phyloP scores from a whole-genome alignment of 345 rosid species.

The Linum usitatissimum region DNA sequence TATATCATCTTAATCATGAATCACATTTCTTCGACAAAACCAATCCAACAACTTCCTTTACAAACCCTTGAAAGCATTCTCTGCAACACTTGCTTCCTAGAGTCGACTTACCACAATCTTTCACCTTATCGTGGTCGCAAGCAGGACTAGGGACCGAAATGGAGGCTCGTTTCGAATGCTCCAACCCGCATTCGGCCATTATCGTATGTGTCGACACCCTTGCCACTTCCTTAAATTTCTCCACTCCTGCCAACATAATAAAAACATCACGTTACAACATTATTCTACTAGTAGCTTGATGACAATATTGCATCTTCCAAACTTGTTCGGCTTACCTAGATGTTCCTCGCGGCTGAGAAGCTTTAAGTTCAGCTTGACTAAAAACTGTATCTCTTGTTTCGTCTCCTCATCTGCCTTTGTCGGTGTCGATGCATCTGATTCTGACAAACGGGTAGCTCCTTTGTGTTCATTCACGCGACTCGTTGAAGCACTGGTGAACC shows the following conservation, averaged over 20 bases:
- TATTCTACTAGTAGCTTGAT: no score
- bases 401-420: slow-evolving; percentile 16
- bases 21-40: slow-evolving; percentile 17
- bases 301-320: no score
- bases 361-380: slow-evolving; percentile 54
- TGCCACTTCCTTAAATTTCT: slow-evolving; percentile 39
- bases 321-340: slow-evolving; percentile 27
- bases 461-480: slow-evolving; percentile 3
- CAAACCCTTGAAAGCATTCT: slow-evolving; percentile 36
- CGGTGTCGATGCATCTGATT: slow-evolving; percentile 11
- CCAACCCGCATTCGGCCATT: slow-evolving; percentile 40
- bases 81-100: slow-evolving; percentile 36
- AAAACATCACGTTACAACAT: no score
- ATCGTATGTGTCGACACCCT: slow-evolving; percentile 40
- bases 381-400: slow-evolving; percentile 41
- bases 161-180: slow-evolving; percentile 20
- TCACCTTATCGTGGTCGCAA: slow-evolving; percentile 25
- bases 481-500: slow-evolving; percentile 1
- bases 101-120: slow-evolving; percentile 15
- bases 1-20: no score
- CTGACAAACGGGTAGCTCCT: slow-evolving; percentile 6
- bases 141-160: slow-evolving; percentile 13
- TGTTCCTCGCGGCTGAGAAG: slow-evolving; percentile 27
- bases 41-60: slow-evolving; percentile 29
- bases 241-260: slow-evolving; percentile 21